These are phyloP conservation scores for Syzygium syzygioides DNA, from an alignment of 441 rosid genomes.

Conservation along the genomic window DNA sequence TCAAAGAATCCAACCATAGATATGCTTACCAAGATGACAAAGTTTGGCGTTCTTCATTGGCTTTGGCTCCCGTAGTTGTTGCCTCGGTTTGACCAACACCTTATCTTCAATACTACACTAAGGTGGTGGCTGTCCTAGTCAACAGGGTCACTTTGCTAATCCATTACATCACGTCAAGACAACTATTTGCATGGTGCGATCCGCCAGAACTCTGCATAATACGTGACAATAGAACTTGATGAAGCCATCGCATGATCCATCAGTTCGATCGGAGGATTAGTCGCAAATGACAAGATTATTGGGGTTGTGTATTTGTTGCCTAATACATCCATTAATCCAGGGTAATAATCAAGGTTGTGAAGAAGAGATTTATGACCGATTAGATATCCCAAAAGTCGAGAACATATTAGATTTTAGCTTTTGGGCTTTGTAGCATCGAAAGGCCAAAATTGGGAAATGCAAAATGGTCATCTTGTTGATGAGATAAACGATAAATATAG, in stretches of 20 bases:
- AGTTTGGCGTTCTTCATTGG: not conserved
- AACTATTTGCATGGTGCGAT: not conserved
- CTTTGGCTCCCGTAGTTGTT: not conserved
- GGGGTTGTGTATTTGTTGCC: not conserved
- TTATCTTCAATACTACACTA: not conserved
- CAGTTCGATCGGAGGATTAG: not conserved
- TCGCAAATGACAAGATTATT: not conserved
- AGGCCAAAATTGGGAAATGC: not conserved
- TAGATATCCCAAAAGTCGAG: not conserved
- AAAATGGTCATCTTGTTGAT: not conserved
- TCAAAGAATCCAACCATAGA: not conserved
- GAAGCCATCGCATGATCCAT: not conserved
- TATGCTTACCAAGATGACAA: not conserved
- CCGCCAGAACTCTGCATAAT: not conserved
- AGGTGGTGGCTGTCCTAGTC: not conserved
- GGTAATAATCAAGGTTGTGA: not conserved
- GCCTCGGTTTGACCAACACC: not conserved
- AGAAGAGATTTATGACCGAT: too few relatives aligned
- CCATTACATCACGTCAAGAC: not conserved
- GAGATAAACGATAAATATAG: too few relatives aligned
- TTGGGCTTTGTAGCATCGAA: not conserved
- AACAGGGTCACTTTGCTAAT: not conserved
- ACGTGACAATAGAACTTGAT: not conserved
- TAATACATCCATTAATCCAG: not conserved
- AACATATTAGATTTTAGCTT: not conserved